Percentiles rank a stretch among this genome's conserved stretches.
phyloP scores from a whole-genome alignment of 106 monocot species.

The Dioscorea alata region DNA sequence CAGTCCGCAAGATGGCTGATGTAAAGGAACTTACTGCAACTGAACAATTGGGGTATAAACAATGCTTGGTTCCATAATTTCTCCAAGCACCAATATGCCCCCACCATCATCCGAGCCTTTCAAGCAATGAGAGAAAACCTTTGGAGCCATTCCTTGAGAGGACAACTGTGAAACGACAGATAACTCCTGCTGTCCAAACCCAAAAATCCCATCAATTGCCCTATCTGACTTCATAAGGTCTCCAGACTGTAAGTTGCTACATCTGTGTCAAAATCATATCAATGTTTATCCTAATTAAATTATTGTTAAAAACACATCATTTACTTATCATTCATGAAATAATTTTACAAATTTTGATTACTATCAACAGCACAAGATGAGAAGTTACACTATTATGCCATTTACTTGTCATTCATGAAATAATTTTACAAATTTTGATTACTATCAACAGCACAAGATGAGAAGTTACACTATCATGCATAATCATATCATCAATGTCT shows the following conservation, averaged over 20 bases:
- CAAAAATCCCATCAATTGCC: constrained; percentile 97
- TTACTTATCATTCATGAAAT: too few relatives aligned
- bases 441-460: too few relatives aligned
- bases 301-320: too few relatives aligned
- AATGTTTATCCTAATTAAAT: too few relatives aligned
- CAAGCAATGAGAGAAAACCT: constrained; percentile 92
- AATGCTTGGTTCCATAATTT: constrained; percentile 79
- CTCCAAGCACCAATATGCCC: constrained; percentile 89
- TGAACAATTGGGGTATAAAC: constrained; percentile 92
- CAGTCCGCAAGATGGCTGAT: not conserved
- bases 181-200: constrained; percentile 79
- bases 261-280: constrained; percentile 31
- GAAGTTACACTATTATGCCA: too few relatives aligned
- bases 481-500: too few relatives aligned
- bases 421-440: too few relatives aligned
- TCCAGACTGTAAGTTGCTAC: constrained; percentile 85
- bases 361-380: too few relatives aligned
- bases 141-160: constrained; percentile 66
- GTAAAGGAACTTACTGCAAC: constrained; percentile 60
- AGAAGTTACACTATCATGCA: too few relatives aligned
- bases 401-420: too few relatives aligned
- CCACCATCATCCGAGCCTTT: constrained; percentile 84
- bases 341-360: too few relatives aligned
- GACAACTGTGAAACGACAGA: constrained; percentile 90
- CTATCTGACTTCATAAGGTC: constrained; percentile 77